These are phyloP conservation scores for Penstemon davidsonii DNA, from an alignment of 257 asterid genomes.

Conservation along the genomic window DNA sequence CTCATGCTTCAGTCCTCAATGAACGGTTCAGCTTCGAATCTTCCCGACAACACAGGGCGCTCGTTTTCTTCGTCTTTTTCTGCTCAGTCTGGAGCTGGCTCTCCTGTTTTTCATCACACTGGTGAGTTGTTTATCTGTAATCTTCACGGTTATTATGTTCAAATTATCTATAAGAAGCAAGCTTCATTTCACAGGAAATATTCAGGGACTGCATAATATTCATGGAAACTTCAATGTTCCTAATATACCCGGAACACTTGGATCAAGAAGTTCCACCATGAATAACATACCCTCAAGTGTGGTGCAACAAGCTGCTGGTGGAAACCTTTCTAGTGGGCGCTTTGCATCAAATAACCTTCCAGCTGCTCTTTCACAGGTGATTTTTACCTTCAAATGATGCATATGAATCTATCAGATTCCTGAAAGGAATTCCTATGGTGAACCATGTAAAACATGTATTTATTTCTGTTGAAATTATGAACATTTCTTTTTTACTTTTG, in stretches of 20 bases:
- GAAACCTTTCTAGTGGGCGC: slow-evolving; percentile 80
- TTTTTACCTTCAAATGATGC: slow-evolving; percentile 27
- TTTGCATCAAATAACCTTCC: slow-evolving; percentile 88
- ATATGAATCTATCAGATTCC: slow-evolving; percentile 4
- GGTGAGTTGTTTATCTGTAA: slow-evolving; percentile 54
- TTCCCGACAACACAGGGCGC: slow-evolving; percentile 85
- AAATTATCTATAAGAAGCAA: slow-evolving; percentile 24
- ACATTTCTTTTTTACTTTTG: slow-evolving; percentile 10
- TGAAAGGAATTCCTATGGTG: slow-evolving; percentile 6
- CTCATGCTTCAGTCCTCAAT: slow-evolving; percentile 69
- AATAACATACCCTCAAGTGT: slow-evolving; percentile 84
- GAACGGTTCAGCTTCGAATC: slow-evolving; percentile 82
- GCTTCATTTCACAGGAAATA: slow-evolving; percentile 60
- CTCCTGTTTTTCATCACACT: slow-evolving; percentile 79
- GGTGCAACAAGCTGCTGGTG: slow-evolving; percentile 80
- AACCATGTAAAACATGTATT: slow-evolving; percentile 19
- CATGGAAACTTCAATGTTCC: slow-evolving; percentile 90
- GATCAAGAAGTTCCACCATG: slow-evolving; percentile 78
- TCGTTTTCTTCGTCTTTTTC: slow-evolving; percentile 83
- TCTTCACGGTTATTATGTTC: slow-evolving; percentile 16
- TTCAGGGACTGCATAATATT: slow-evolving; percentile 86
- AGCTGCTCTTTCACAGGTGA: slow-evolving; percentile 84
- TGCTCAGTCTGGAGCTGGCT: slow-evolving; percentile 90
- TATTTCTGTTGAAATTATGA: slow-evolving; percentile 23
- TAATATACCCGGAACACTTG: slow-evolving; percentile 84